Percentiles rank a stretch among this genome's conserved stretches.
Evolutionary conservation across 2,329 filamentous ascomycete genomes (phyloP).

Genomic region (Phaeophleospora eucalypticola): DNA sequence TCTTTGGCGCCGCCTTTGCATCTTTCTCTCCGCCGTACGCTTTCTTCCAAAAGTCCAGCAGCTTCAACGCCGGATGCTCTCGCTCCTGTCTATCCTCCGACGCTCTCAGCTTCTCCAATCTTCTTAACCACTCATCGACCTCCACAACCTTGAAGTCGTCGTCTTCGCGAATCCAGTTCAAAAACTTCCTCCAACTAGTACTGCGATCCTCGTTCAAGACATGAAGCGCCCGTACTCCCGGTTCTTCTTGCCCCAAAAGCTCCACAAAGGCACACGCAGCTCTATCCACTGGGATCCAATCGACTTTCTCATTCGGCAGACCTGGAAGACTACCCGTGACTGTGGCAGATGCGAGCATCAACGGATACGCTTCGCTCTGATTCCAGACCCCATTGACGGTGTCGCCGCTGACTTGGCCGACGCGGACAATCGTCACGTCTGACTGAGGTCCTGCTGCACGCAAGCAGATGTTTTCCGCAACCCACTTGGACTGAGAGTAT

Average conservation of each 20-base stretch:
- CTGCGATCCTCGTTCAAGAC: conserved; percentile 45
- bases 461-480: conserved; percentile 53
- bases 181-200: conserved; percentile 45
- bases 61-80: conserved; percentile 44
- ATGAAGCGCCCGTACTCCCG: conserved; percentile 41
- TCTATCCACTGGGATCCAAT: conserved; percentile 48
- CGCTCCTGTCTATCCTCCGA: conserved; percentile 21
- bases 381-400: conserved; percentile 46
- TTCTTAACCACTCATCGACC: conserved; percentile 41
- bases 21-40: conserved; percentile 32
- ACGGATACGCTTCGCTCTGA: conserved; percentile 46
- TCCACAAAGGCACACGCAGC: conserved; percentile 43
- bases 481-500: conserved; percentile 57
- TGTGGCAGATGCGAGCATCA: conserved; percentile 44
- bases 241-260: conserved; percentile 24
- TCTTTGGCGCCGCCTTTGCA: conserved; percentile 3
- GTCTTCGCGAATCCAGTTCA: conserved; percentile 42
- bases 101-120: conserved; percentile 32
- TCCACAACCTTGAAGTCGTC: conserved; percentile 40
- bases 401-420: conserved; percentile 48
- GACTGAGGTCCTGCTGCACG: conserved; percentile 31
- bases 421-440: conserved; percentile 41
- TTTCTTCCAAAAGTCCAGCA: conserved; percentile 50
- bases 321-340: conserved; percentile 39
- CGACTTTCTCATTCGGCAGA: conserved; percentile 36